Base-by-base conservation (phyloP, 1,284 basidiomycete species). In the Rhodofomes roseus region DNA sequence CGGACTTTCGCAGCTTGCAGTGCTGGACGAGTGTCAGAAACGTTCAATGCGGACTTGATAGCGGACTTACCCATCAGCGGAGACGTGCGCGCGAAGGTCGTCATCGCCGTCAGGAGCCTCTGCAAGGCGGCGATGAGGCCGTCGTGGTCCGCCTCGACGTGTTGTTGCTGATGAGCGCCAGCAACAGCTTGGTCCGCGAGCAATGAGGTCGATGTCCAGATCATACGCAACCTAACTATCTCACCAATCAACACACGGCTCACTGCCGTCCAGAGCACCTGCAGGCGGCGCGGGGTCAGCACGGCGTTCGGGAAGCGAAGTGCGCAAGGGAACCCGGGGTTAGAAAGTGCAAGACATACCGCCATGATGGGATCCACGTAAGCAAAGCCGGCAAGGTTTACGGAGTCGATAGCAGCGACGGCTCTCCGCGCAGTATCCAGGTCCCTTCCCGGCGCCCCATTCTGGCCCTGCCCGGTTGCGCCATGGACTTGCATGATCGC, bases 401-500 rank as follows among this genome's bases (percentile, higher is more conserved):
- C n/a, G 34, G 48, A 52, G 25, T 68, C 64, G 11, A 71, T 54
- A 1, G 59, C 39, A 5, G 62, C 55, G 0, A 64, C 59, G 9
- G 65, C 64, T 11, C 64, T 59, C 46, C 64, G 62, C 9, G 70
- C 68, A 4, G 66, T 63, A 18, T 58, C 36, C 22, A 70, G 37
- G 37, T 68, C 68, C 50, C 66, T 65, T 34, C 65, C 61, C 40
- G 63, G 56, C 55, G 59, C 64, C 59, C 60, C 60, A 48, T 60
- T 63, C 22, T 61, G 46, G 20, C 62, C 64, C 46, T 57, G 60
- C 54, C 56, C 61, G 52, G 69, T 66, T 31, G 60, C 60, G 61
- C 65, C 62, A 54, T 69, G 65, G 9, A 71, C 63, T 60, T 68
- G 69, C 54, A 71, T 70, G 18, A 62, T 63, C 44, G 70, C 69